Evolutionary conservation across 768 basidiomycete genomes (phyloP), one percentile per base, ranked within the genome.

Genomic region (Kwoniella dendrophila): DNA sequence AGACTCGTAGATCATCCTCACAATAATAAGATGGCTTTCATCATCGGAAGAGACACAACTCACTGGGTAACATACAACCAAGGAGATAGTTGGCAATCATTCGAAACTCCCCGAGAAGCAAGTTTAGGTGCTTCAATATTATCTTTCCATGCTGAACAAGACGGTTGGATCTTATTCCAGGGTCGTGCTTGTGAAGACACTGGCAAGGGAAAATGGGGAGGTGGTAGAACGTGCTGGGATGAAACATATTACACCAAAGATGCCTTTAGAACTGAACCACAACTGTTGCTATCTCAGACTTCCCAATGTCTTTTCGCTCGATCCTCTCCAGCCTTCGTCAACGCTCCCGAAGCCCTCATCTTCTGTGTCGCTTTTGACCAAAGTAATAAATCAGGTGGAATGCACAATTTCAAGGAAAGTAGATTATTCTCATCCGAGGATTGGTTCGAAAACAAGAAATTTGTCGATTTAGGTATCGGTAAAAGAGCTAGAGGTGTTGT

Each of bases 171-270:
- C 26, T 43, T 80, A 18, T 76, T 67, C 58, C 79, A 80, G 62
- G 73, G 72, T 4, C 54, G 68, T 5, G 67, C 70, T 10, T 80
- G 79, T 49, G 76, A 77, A 38, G 64, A 74, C 38, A 75, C 74
- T 6, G 74, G 72, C 4, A 29, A 53, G 0, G 75, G 76, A 1
- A 66, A 71, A 48, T 80, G 78, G 78, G 77, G 79, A 53, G 63
- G 68, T 22, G 74, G 76, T 18, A 67, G 64, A 43, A 67, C 67
- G 3, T 80, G 79, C 61, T 79, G 76, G 77, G 79, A 80, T 53
- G 78, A 97, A 88, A 93, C 94, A 1, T 97, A 85, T 75, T 91
- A 91, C 80, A 96, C 95, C 18, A 87, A 83, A 65, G 86, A 93
- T 53, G 88, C 86, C 0, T 98, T 99, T 81, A 79, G 83, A 24